These are phyloP conservation scores for Petunia axillaris DNA, from an alignment of 257 asterid genomes.

Conservation along the genomic window DNA sequence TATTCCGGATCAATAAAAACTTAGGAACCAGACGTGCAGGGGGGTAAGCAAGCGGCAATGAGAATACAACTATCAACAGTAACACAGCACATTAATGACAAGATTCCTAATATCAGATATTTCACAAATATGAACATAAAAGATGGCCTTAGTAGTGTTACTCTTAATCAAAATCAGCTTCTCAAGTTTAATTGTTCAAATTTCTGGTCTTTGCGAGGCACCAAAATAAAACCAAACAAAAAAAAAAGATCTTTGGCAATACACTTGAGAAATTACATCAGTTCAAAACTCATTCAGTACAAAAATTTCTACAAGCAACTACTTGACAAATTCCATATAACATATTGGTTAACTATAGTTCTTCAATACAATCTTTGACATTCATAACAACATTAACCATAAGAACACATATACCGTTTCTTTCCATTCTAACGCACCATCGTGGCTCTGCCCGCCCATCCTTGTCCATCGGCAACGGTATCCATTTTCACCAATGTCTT, in stretches of 20 bases:
- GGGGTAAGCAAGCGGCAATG: neutral
- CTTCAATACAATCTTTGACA: neutral
- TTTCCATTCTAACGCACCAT: slow-evolving; percentile 89
- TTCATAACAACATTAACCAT: slow-evolving; percentile 1
- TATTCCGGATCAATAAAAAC: neutral
- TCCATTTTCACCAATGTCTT: slow-evolving; percentile 92
- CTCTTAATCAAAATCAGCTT: neutral
- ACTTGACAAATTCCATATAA: neutral
- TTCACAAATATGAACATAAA: neutral
- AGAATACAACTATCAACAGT: neutral
- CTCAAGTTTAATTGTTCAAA: neutral
- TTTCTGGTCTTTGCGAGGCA: neutral
- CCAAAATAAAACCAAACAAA: neutral
- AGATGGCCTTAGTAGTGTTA: neutral
- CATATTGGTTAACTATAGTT: neutral
- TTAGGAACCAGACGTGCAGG: neutral
- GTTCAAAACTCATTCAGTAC: neutral
- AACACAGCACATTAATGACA: neutral
- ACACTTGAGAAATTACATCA: neutral
- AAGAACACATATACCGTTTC: slow-evolving; percentile 67
- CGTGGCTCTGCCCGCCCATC: slow-evolving; percentile 90
- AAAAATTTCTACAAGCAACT: neutral
- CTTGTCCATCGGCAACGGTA: slow-evolving; percentile 92
- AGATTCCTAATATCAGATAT: too few species aligned
- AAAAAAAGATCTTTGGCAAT: neutral